Base-by-base conservation (phyloP, 2,329 filamentous ascomycete genomes). In the Chaetomiaceae sp. region DNA sequence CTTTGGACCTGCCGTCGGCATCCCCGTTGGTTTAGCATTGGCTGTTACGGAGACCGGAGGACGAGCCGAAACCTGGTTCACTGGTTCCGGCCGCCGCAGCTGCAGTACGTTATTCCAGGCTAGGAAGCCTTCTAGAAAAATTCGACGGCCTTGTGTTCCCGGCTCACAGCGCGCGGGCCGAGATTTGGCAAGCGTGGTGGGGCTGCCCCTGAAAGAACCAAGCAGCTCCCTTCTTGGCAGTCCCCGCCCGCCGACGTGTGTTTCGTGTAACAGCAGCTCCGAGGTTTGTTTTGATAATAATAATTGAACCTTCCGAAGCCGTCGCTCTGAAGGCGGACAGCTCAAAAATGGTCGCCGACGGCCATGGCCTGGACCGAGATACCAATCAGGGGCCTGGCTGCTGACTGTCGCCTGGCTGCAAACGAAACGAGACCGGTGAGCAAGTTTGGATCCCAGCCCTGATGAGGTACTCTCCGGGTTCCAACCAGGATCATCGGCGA, bases 81-180 rank as follows among this genome's bases (percentile, higher is more conserved):
- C 18, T 8, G 29, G 3, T 1, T 51, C 36, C n/a, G n/a, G n/a
- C n/a, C n/a, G n/a, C n/a, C n/a, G n/a, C n/a, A n/a, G n/a, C n/a
- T n/a, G n/a, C n/a, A n/a, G n/a, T n/a, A n/a, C n/a, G n/a, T n/a
- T n/a, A n/a, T n/a, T n/a, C 53, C 47, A 5, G 42, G 23, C 30
- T 32, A 16, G 53, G 48, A 55, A 55, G 21, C 11, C 23, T 55
- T 55, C 53, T 37, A 48, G 53, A 55, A 55, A 49, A 46, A 14
- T 38, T 51, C 47, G n/a, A n/a, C n/a, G 8, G 32, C 11, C 9
- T 10, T 27, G 32, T 9, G 21, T 45, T 38, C 48, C 48, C 45
- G 45, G 38, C 6, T 20, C 30, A 16, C n/a, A 18, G 30, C 27
- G 44, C 8, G 32, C 51, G 51, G 51, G 23, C 51, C 51, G 38